A percentile compares a stretch with the other conserved stretches of the same genome.
Conservation (phyloP, 176 grass and related monocot genomes). For the Oryza glaberrima region DNA sequence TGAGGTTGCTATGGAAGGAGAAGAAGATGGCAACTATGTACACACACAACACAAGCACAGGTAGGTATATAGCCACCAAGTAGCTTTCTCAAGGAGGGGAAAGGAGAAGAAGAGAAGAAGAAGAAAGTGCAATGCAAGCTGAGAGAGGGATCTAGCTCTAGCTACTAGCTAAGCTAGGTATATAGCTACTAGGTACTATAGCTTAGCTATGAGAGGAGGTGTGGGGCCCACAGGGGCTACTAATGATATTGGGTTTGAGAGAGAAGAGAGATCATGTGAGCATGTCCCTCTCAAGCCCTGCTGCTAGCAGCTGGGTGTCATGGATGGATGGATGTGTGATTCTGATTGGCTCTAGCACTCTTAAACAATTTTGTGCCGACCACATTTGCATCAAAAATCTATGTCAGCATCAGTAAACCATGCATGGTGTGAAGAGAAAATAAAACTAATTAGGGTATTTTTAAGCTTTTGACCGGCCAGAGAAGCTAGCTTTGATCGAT, state of each 20-base stretch:
- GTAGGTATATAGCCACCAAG: slow-evolving; percentile 6
- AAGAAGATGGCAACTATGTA: slow-evolving; percentile 1
- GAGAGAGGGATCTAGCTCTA: slow-evolving; percentile 46
- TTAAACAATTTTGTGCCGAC: slow-evolving; percentile 33
- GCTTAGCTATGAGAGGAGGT: not conserved
- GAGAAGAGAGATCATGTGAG: slow-evolving; percentile 56
- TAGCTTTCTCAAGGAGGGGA: slow-evolving; percentile 42
- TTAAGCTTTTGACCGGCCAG: not conserved
- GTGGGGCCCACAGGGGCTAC: slow-evolving; percentile 40
- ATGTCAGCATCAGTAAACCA: not conserved
- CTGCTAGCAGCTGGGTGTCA: slow-evolving; percentile 20
- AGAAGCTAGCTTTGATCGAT: not conserved
- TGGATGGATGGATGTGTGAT: slow-evolving; percentile 6
- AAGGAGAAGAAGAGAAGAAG: not conserved
- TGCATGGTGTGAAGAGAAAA: not conserved
- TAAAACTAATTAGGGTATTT: not conserved
- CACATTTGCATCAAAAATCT: slow-evolving; percentile 21
- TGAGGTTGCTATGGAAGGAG: slow-evolving; percentile 23
- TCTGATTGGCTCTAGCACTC: not conserved
- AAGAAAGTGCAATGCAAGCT: slow-evolving; percentile 22
- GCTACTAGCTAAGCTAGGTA: slow-evolving; percentile 31
- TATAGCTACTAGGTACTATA: not conserved
- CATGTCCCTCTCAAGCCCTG: slow-evolving; percentile 62
- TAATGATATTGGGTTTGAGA: slow-evolving; percentile 23
- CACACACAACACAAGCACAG: not conserved